Conservation (phyloP, 345 rosid species). For the Bruguiera parviflora region DNA sequence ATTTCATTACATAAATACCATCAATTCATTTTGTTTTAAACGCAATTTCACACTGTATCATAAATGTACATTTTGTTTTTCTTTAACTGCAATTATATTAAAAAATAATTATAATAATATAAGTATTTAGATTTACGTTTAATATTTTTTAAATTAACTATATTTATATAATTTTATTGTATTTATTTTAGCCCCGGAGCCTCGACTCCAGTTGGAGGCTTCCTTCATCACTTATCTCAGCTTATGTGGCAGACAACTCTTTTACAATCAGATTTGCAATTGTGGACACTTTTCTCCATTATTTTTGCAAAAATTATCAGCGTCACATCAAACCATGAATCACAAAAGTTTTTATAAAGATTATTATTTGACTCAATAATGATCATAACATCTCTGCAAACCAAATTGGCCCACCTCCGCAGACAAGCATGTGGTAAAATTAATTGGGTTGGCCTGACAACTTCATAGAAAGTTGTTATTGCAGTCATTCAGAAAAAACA, state of each 20-base stretch:
- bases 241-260: conserved; percentile 7
- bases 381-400: conserved; percentile 1
- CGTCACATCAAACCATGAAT: conserved; percentile 21
- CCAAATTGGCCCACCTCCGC: conserved; percentile 15
- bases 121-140: too few relatives aligned
- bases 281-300: conserved; percentile 4
- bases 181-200: too few relatives aligned
- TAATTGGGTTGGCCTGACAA: background rate
- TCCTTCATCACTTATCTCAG: background rate
- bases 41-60: too few relatives aligned
- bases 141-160: too few relatives aligned
- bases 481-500: background rate
- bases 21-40: too few relatives aligned
- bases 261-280: conserved; percentile 14
- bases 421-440: conserved; percentile 15
- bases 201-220: too few relatives aligned
- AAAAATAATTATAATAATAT: too few relatives aligned
- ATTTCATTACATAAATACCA: too few relatives aligned
- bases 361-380: conserved; percentile 7
- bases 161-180: too few relatives aligned
- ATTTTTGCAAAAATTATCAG: background rate
- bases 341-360: conserved; percentile 5
- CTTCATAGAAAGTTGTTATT: background rate
- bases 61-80: too few relatives aligned
- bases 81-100: too few relatives aligned